Base-by-base conservation (phyloP, 495 filamentous ascomycete species). In the Schizothecium vesticola region DNA sequence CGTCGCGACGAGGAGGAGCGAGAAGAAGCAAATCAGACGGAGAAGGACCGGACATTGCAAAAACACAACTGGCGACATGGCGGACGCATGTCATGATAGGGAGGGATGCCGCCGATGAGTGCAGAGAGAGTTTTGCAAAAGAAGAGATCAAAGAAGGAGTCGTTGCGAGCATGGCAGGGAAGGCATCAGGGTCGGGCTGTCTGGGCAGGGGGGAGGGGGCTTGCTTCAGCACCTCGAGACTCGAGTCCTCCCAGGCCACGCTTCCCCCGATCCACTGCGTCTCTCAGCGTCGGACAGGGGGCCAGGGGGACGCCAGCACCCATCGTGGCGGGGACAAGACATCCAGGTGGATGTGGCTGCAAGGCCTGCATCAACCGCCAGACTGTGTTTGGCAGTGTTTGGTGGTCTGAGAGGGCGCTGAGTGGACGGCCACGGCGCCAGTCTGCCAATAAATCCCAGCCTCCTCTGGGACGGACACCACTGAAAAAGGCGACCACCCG, bases 11-110 rank as follows among this genome's bases (percentile, higher is more conserved):
- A 60, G 13, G 24, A 60, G 43, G 5, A 51, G 43, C 36, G 36
- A 19, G 19, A 19, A 4, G 36, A 51, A 66, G 12, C 29, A 59
- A 21, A 61, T 66, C 65, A 66, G 26, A 8, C 28, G 24, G 16
- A 5, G 28, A 2, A 22, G 36, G 24, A 58, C 56, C 57, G 24
- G 26, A 11, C 65, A 58, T 61, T 22, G 65, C 57, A 56, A 16
- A 61, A 43, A 6, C 43, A 51, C 65, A 51, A 22, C 29, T 22
- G 43, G 43, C 62, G 33, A 59, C 65, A 66, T 66, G 56, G 56
- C 64, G 64, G 31, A 33, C 55, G 56, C 64, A 66, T 66, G 56
- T 31, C 60, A 33, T 61, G 60, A 61, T 66, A 16, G 31, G 57
- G n/a, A 16, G 31, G 56, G 19, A 60, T 66, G 22, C 56, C 56